These are phyloP conservation scores for Linaria vulgaris DNA, from an alignment of 257 asterid species.

Conservation along the genomic window DNA sequence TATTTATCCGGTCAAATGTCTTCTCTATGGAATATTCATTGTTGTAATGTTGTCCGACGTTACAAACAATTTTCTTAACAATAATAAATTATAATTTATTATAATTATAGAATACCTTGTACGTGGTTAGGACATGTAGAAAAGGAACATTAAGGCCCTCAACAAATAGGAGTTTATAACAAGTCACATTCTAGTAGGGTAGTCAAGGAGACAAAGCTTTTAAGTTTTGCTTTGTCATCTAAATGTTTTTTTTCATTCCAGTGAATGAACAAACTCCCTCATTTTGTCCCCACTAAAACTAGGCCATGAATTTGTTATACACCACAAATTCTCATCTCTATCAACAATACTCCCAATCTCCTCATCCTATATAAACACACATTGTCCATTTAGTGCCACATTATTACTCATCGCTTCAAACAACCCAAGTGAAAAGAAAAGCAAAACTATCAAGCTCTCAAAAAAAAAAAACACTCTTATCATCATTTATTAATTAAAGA, in stretches of 20 bases:
- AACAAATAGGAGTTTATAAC: constrained; percentile 42
- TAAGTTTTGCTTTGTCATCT: constrained; percentile 39
- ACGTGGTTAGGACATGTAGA: constrained; percentile 27
- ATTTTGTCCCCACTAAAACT: constrained; percentile 32
- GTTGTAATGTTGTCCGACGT: too few species aligned
- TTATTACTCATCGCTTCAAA: background rate
- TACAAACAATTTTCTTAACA: too few species aligned
- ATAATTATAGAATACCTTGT: background rate
- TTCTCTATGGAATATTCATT: too few species aligned
- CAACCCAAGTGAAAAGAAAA: constrained; percentile 18
- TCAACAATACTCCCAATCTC: constrained; percentile 3
- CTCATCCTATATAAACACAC: constrained; percentile 28
- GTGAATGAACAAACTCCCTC: constrained; percentile 32
- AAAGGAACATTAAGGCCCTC: constrained; percentile 54
- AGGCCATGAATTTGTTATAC: constrained; percentile 30
- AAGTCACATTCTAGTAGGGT: constrained; percentile 53
- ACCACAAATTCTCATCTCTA: constrained; percentile 47
- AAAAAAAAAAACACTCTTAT: too few species aligned
- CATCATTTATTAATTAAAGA: background rate
- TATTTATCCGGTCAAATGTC: too few species aligned
- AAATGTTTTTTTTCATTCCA: constrained; percentile 27
- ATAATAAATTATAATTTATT: background rate
- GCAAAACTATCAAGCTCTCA: background rate
- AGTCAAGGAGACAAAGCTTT: constrained; percentile 46
- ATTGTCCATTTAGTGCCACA: constrained; percentile 18